Evolutionary conservation across 2,329 filamentous ascomycete genomes (phyloP).

Genomic region (Fusarium drepaniforme): DNA sequence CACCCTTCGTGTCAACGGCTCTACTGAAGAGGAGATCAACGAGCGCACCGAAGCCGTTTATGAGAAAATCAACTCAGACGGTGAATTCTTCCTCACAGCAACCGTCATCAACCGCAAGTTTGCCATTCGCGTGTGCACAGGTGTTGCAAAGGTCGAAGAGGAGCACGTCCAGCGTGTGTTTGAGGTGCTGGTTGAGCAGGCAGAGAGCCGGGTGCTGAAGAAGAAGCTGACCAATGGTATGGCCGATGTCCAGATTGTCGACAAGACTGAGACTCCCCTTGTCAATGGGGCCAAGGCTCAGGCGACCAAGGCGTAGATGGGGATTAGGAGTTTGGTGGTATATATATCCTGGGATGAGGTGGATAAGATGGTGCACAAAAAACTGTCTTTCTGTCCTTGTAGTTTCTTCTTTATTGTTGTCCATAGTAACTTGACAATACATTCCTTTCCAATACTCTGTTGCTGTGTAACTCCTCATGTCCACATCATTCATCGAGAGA

Average conservation of each 20-base stretch:
- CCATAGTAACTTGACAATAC: not conserved
- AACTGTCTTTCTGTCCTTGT: not conserved
- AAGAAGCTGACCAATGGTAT: not conserved
- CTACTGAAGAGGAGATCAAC: constrained; percentile 68
- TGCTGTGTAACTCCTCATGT: not conserved
- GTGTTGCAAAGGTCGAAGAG: constrained; percentile 74
- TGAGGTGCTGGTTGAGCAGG: constrained; percentile 74
- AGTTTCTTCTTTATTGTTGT: not conserved
- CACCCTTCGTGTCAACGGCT: constrained; percentile 73
- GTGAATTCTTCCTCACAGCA: constrained; percentile 86
- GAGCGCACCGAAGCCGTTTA: constrained; percentile 79
- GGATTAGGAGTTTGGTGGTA: not conserved
- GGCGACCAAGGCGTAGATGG: not conserved
- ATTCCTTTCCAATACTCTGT: not conserved
- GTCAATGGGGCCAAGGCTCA: not conserved
- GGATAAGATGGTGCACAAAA: not conserved
- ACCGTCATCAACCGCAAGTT: constrained; percentile 79
- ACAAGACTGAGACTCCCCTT: not conserved
- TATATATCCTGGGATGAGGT: not conserved
- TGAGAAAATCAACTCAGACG: constrained; percentile 77
- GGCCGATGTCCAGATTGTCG: not conserved
- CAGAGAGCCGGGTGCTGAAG: constrained; percentile 56
- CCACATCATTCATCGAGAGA: constrained; percentile 14
- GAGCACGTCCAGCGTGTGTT: constrained; percentile 82
- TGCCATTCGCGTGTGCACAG: constrained; percentile 85